These are phyloP conservation scores for Hymenoscyphus occultus DNA, from an alignment of 2,329 filamentous ascomycete genomes.

Conservation along the genomic window DNA sequence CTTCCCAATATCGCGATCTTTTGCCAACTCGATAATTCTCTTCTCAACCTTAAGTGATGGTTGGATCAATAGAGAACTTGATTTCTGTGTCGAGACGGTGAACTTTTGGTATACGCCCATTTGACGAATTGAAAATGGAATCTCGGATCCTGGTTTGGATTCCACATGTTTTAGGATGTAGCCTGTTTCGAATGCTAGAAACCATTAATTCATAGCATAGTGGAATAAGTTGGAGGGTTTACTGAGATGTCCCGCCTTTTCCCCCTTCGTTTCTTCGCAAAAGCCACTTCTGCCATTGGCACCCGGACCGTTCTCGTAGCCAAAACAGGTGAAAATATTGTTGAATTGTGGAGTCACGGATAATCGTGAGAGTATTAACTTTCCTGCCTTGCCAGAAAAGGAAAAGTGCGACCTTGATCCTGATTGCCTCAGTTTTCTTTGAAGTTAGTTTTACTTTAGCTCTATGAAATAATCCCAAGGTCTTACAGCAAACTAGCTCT, in stretches of 20 bases:
- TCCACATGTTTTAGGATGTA: neutral
- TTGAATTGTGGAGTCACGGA: neutral
- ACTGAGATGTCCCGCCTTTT: neutral
- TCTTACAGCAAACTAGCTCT: neutral
- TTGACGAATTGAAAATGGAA: neutral
- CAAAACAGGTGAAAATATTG: neutral
- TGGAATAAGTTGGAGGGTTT: neutral
- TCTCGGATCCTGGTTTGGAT: neutral
- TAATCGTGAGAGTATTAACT: neutral
- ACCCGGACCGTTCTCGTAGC: neutral
- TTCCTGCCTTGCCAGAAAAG: neutral
- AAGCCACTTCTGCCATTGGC: neutral
- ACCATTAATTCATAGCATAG: neutral
- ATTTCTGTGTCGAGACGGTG: neutral
- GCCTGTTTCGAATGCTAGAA: neutral
- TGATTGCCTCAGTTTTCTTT: neutral
- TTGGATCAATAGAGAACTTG: neutral
- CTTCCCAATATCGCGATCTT: neutral
- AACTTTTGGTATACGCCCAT: slow-evolving; percentile 2
- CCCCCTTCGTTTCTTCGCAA: neutral
- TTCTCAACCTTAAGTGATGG: slow-evolving; percentile 1
- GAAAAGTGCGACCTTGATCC: neutral
- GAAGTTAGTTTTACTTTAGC: neutral
- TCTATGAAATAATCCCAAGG: neutral
- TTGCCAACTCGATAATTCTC: neutral